phyloP scores from a whole-genome alignment of 805 yeast species.

The Monosporozyma solicola region DNA sequence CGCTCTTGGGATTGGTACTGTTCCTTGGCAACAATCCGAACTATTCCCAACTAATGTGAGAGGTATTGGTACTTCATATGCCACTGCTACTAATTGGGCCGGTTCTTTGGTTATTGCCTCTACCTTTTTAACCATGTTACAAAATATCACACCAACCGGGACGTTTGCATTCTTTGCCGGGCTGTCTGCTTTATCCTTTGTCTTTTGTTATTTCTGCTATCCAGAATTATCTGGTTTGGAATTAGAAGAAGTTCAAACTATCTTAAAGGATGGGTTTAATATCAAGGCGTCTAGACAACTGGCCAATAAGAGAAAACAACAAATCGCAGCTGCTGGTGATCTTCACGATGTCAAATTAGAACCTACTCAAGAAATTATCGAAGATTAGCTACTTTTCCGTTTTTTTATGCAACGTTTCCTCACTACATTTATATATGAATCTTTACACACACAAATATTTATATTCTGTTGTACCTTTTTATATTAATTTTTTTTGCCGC shows the following conservation, averaged over 20 bases:
- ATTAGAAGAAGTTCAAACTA: conserved; percentile 80
- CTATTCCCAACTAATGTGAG: conserved; percentile 89
- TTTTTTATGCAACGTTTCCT: background rate
- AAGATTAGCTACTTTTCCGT: conserved; percentile 4
- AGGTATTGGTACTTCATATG: conserved; percentile 83
- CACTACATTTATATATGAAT: background rate
- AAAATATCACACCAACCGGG: conserved; percentile 89
- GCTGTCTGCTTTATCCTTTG: conserved; percentile 58
- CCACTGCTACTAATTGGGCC: conserved; percentile 92
- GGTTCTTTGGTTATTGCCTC: conserved; percentile 88
- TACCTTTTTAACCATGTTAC: conserved; percentile 88
- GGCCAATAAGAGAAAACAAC: conserved; percentile 39
- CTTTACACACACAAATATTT: background rate
- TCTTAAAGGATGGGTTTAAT: conserved; percentile 78
- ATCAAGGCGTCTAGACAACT: conserved; percentile 54
- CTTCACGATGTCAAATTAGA: conserved; percentile 11
- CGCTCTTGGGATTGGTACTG: conserved; percentile 93
- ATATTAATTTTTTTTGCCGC: background rate
- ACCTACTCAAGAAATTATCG: conserved; percentile 22
- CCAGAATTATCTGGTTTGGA: conserved; percentile 90
- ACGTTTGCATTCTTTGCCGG: conserved; percentile 89
- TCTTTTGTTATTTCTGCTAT: conserved; percentile 73
- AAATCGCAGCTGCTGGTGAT: conserved; percentile 12
- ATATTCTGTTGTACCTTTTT: background rate
- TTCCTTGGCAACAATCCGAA: conserved; percentile 98